These are phyloP conservation scores for Leersia perrieri DNA, from an alignment of 176 grass and related monocot genomes.

Conservation along the genomic window DNA sequence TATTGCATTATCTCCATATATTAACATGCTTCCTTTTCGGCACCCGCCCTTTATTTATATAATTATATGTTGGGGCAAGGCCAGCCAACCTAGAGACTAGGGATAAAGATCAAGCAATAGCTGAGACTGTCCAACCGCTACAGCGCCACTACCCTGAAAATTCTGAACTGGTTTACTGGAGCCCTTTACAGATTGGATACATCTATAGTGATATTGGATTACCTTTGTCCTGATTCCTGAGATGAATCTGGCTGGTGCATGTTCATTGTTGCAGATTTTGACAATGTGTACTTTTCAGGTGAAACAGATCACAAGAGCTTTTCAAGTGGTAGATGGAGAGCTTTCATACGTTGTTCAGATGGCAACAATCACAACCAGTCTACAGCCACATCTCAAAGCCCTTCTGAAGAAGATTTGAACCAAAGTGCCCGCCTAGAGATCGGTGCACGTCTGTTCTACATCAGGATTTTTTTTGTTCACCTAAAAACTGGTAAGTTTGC, in stretches of 20 bases:
- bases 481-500: not conserved
- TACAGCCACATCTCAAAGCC: conserved; percentile 74
- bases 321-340: conserved; percentile 50
- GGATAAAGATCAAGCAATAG: too few relatives aligned
- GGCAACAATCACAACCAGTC: conserved; percentile 49
- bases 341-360: conserved; percentile 78
- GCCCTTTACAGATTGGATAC: not conserved
- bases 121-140: not conserved
- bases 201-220: not conserved
- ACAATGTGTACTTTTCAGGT: conserved; percentile 45
- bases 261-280: not conserved
- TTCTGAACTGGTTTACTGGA: not conserved
- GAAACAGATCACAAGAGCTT: conserved; percentile 74
- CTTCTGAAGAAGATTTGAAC: conserved; percentile 65
- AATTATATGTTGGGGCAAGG: too few relatives aligned
- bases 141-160: not conserved
- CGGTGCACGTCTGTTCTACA: not conserved
- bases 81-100: too few relatives aligned
- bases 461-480: too few relatives aligned
- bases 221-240: too few relatives aligned
- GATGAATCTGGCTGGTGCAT: not conserved
- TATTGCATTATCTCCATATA: not conserved
- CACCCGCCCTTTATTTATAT: too few relatives aligned
- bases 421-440: not conserved
- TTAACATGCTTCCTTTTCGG: too few relatives aligned